A percentile compares a stretch with the other conserved stretches of the same genome.
These are phyloP conservation scores for Danielozyma ontarioensis DNA, from an alignment of 805 yeast species.

Conservation along the genomic window DNA sequence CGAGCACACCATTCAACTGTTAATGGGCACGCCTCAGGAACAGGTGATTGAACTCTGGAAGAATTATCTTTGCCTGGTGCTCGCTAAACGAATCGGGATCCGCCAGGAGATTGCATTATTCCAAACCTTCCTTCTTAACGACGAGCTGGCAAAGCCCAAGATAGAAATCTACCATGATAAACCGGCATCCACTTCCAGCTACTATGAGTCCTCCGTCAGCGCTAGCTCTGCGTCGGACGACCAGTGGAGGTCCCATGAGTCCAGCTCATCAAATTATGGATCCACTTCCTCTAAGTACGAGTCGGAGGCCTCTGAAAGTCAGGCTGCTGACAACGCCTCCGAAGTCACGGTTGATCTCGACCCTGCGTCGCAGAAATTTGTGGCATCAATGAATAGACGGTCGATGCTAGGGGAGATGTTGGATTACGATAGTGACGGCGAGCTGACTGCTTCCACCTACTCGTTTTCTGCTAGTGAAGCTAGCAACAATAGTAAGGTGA, in stretches of 20 bases:
- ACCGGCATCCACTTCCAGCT: constrained; percentile 1
- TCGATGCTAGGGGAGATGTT: constrained; percentile 42
- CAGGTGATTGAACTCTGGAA: constrained; percentile 24
- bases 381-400: constrained; percentile 24
- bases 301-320: no score
- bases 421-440: constrained; percentile 33
- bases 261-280: no score
- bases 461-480: neutral
- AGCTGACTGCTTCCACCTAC: constrained; percentile 5
- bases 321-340: neutral
- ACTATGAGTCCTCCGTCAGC: neutral
- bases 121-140: constrained; percentile 16
- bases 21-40: neutral
- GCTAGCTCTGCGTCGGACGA: neutral
- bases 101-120: constrained; percentile 36
- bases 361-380: constrained; percentile 1
- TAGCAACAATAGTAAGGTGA: constrained; percentile 1
- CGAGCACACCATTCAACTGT: neutral
- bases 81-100: constrained; percentile 33
- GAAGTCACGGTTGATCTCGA: constrained; percentile 5
- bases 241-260: no score
- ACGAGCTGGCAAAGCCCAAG: neutral
- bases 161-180: neutral
- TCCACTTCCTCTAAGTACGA: neutral
- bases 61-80: constrained; percentile 27